Base-by-base conservation (phyloP, 768 basidiomycete species). In the Serendipita indica region DNA sequence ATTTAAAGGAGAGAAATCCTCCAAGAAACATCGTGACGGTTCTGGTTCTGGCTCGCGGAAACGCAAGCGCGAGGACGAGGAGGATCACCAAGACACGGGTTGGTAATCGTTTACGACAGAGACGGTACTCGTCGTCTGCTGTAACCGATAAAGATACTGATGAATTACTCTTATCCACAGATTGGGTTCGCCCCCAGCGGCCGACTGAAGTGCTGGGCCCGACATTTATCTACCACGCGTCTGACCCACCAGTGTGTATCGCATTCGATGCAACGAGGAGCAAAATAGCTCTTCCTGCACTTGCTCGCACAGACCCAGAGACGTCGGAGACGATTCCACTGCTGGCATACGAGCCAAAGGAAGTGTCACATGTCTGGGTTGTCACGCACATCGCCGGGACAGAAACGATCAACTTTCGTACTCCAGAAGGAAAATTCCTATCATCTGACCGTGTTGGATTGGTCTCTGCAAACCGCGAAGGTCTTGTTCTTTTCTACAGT, bases 301-400 rank as follows among this genome's bases (percentile, higher is more conserved):
- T 63, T 76, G 7, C 71, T 85, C 28, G 83, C 83, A 68, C 83
- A 81, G 67, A 78, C 79, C 62, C 39, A 30, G 58, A 52, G 66
- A 74, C 3, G 64, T 70, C 10, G 71, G 72, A 27, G 58, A 58
- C 43, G 30, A 30, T 52, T 22, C 32, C 62, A 22, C 61, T 87
- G 5, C 73, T 87, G 41, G 80, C 84, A 61, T 80, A 83, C 57
- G 78, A 74, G 7, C 91, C 91, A 3, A 78, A 79, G 0, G 89
- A 93, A 61, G 85, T 92, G 32, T 74, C 84, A 18, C 89, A 93
- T 66, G 90, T 94, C 12, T 94, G 90, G 90, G 91, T 94, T 13
- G 79, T 77, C 22, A 92, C 90, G 28, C 82, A 87, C 46, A 78
- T 93, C 20, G 85, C 89, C 37, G 90, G 90, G 33, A 81, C 90